phyloP scores from a whole-genome alignment of 2,329 filamentous ascomycete genomes.

The Arthrobotrys pseudoclavata region DNA sequence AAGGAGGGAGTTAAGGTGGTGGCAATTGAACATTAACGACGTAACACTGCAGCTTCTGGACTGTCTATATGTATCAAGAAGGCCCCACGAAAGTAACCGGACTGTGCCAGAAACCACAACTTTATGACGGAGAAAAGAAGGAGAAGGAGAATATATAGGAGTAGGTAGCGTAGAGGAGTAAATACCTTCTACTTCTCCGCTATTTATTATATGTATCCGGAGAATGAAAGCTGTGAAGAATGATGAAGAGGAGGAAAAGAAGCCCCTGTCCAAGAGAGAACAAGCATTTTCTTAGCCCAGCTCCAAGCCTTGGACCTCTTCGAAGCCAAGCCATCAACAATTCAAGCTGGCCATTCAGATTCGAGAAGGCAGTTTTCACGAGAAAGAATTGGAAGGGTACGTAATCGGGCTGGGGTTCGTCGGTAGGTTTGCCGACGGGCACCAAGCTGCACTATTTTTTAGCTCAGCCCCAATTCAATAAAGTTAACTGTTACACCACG shows the following conservation, averaged over 20 bases:
- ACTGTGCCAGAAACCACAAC: background rate
- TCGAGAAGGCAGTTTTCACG: too few relatives aligned
- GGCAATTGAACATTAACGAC: background rate
- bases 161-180: background rate
- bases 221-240: background rate
- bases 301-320: background rate
- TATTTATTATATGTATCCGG: too few relatives aligned
- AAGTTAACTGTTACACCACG: too few relatives aligned
- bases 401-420: background rate
- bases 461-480: background rate
- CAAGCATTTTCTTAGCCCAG: constrained; percentile 9
- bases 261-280: background rate
- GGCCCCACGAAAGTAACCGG: background rate
- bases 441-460: background rate
- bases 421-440: constrained; percentile 2
- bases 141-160: background rate
- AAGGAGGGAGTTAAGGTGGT: constrained; percentile 2
- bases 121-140: too few relatives aligned
- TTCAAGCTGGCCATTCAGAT: background rate
- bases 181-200: too few relatives aligned
- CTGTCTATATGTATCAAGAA: background rate
- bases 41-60: background rate
- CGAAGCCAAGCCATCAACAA: too few relatives aligned
- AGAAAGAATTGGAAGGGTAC: background rate
- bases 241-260: background rate